phyloP scores from a whole-genome alignment of 192 early-diverging fungal species.

The Linnemannia zychae region DNA sequence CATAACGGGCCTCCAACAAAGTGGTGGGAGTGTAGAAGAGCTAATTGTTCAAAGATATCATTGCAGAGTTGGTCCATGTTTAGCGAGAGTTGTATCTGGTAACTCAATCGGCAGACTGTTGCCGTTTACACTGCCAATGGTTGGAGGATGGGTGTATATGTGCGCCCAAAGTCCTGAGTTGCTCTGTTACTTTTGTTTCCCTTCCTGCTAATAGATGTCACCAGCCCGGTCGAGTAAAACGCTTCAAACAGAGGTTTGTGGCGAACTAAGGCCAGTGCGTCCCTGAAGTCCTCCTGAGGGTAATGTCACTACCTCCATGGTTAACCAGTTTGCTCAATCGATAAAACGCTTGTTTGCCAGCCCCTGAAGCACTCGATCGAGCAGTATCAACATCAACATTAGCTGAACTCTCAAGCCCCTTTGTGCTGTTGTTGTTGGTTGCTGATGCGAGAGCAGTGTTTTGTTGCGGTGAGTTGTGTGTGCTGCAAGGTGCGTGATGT shows the following conservation, averaged over 20 bases:
- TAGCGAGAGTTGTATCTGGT: background rate
- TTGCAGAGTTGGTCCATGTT: background rate
- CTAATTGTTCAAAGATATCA: slow-evolving; percentile 50
- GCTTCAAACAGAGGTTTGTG: background rate
- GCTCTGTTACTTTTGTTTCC: background rate
- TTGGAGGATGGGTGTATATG: background rate
- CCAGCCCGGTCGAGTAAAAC: background rate
- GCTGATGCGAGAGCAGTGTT: background rate
- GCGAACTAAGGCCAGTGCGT: background rate
- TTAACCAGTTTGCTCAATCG: background rate
- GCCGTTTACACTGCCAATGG: background rate
- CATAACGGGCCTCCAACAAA: slow-evolving; percentile 89
- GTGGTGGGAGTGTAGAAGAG: slow-evolving; percentile 81
- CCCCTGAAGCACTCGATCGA: too few species aligned
- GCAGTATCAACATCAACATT: too few species aligned
- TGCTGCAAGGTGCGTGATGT: background rate
- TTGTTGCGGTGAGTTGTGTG: background rate
- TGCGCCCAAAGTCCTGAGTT: background rate
- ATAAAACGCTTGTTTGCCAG: background rate
- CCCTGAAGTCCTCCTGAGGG: background rate
- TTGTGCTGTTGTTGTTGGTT: too few species aligned
- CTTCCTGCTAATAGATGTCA: background rate
- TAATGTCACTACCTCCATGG: background rate
- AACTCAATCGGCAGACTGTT: background rate
- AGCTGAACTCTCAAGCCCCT: too few species aligned